A percentile compares a stretch with the other conserved stretches of the same genome.
Conservation (phyloP, 176 grass and related monocot genomes). For the Miscanthus lutarioriparius region DNA sequence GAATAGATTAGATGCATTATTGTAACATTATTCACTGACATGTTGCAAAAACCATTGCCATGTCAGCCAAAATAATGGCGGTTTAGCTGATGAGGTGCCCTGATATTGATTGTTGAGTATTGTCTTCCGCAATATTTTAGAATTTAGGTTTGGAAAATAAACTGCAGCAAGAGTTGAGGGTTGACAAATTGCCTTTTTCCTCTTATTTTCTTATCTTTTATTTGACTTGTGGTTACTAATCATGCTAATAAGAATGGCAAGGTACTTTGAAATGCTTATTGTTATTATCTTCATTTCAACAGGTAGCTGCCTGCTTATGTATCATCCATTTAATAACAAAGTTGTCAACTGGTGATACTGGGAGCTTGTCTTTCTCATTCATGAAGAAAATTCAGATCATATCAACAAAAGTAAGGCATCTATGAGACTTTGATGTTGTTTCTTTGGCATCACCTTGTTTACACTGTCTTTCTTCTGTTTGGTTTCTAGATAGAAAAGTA, state of each 20-base stretch:
- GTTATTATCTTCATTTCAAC: slow-evolving; percentile 24
- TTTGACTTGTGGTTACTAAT: neutral
- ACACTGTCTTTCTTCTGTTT: neutral
- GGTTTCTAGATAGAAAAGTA: neutral
- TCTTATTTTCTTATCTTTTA: neutral
- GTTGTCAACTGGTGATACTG: slow-evolving; percentile 55
- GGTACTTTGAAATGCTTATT: neutral
- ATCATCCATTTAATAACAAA: slow-evolving; percentile 70
- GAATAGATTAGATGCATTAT: no score
- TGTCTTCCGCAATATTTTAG: neutral
- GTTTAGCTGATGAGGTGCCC: neutral
- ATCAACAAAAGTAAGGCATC: slow-evolving; percentile 52
- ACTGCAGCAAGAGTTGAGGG: neutral
- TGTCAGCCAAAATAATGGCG: no score
- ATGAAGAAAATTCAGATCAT: slow-evolving; percentile 62
- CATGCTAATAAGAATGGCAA: neutral
- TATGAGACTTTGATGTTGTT: neutral
- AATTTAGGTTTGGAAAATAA: neutral
- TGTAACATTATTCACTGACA: no score
- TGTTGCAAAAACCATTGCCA: no score
- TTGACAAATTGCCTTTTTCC: neutral
- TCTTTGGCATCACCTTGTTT: neutral
- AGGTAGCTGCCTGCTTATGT: slow-evolving; percentile 72
- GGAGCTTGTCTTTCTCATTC: slow-evolving; percentile 69
- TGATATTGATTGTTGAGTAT: neutral